Base-by-base conservation (phyloP, 441 rosid species). In the Adansonia madagascariensis region DNA sequence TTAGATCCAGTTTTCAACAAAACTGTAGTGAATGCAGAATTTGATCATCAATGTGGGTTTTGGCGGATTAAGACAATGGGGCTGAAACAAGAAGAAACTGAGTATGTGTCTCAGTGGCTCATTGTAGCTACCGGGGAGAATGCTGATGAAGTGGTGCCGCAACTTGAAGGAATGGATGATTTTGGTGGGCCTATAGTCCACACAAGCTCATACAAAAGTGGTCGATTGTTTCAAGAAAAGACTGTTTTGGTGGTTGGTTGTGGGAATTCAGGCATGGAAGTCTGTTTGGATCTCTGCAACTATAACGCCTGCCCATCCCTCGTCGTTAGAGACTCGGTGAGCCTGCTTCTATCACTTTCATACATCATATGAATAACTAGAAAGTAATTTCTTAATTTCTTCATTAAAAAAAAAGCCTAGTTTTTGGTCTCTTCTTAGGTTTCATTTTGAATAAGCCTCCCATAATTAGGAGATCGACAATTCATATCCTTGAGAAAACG, bases 231-330 rank as follows among this genome's bases (percentile, higher is more conserved):
- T 75, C 44, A 72, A 6, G 88, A 80, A 53, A 86, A 88, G 83
- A 83, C 69, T 35, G 94, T 89, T 63, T 86, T 94, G 85, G 98
- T 92, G 0, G 91, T 94, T 71, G 98, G 98, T 0, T 94, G 97
- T 82, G 98, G 97, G 18, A 94, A 94, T 84, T 94, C 97, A 0
- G 98, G 98, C 50, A 94, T 94, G 98, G 98, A 94, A 76, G 91
- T 94, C 55, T 85, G 88, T 75, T 87, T 94, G 83, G 98, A 94
- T 78, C 95, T 94, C 73, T 92, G 91, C 88, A 89, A 92, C 81
- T 82, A 77, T 70, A 81, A 79, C 75, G 92, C 95, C 69, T 81
- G 62, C 56, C 95, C 98, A 5, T 85, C 91, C 61, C 85, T 92
- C 11, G 93, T 88, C 12, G 98, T 94, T 68, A 87, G 98, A 77